These are phyloP conservation scores for Rutstroemia sp. DNA, from an alignment of 2,329 filamentous ascomycete species.

Conservation along the genomic window DNA sequence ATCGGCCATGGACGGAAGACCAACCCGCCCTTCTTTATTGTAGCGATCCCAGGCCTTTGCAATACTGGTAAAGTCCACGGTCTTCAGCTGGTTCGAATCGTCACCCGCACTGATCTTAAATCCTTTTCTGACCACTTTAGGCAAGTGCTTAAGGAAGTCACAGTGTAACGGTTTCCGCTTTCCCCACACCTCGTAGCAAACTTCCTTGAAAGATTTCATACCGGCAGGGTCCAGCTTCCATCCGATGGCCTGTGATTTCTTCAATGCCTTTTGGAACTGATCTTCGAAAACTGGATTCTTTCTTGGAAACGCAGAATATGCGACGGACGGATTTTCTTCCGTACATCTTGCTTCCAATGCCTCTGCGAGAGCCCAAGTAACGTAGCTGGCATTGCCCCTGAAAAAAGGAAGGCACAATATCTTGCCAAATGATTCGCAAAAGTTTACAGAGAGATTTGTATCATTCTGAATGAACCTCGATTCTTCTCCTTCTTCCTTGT, in stretches of 20 bases:
- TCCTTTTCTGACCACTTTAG: not conserved
- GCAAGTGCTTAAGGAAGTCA: not conserved
- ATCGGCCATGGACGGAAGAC: not conserved
- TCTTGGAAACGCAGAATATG: not conserved
- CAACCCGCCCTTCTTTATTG: not conserved
- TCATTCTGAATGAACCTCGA: not conserved
- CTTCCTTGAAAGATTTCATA: not conserved
- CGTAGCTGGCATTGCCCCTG: not conserved
- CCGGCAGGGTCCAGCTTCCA: not conserved
- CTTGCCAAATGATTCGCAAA: not conserved
- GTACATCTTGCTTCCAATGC: not conserved
- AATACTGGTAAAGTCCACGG: not conserved
- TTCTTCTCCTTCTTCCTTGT: not conserved
- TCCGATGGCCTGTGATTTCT: not conserved
- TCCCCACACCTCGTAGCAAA: not conserved
- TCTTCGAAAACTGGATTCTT: not conserved
- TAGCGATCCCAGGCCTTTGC: not conserved
- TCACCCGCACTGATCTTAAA: not conserved
- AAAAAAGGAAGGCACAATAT: not conserved
- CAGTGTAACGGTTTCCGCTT: not conserved
- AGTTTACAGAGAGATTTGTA: not conserved
- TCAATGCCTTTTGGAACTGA: not conserved
- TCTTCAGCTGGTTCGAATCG: not conserved
- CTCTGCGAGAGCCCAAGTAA: not conserved
- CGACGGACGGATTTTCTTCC: not conserved